Conservation (phyloP, 257 asterid species). For the Ligustrum vulgare region DNA sequence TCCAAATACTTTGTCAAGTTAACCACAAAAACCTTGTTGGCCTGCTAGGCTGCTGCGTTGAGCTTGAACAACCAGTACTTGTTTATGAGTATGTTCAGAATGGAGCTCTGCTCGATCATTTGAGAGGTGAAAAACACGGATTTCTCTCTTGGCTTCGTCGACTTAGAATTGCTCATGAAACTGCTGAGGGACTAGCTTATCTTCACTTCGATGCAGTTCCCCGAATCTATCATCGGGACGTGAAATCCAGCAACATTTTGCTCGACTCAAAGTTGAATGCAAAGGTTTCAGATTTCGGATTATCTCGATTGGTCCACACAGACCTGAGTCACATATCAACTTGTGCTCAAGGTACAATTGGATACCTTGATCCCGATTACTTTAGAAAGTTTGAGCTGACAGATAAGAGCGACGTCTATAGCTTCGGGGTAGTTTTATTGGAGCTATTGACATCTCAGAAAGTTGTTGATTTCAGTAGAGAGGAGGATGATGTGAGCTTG, state of each 20-base stretch:
- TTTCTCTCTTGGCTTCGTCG: constrained; percentile 52
- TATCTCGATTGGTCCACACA: constrained; percentile 77
- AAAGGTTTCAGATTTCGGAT: constrained; percentile 80
- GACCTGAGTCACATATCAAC: constrained; percentile 87
- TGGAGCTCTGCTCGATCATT: constrained; percentile 64
- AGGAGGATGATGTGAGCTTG: constrained; percentile 73
- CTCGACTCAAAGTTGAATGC: constrained; percentile 67
- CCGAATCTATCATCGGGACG: constrained; percentile 83
- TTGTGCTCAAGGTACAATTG: constrained; percentile 92
- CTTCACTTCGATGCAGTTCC: constrained; percentile 62
- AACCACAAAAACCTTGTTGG: constrained; percentile 81
- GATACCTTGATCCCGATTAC: constrained; percentile 91
- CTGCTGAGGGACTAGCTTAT: too few species aligned
- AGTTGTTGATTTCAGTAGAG: constrained; percentile 63
- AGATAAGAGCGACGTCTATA: constrained; percentile 88
- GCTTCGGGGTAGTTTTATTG: constrained; percentile 80
- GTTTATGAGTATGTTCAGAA: constrained; percentile 26
- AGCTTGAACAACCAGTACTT: constrained; percentile 76
- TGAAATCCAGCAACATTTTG: constrained; percentile 84
- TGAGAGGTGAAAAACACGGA: constrained; percentile 35
- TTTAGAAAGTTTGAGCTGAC: constrained; percentile 78
- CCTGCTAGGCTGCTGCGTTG: constrained; percentile 88
- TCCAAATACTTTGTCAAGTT: constrained; percentile 84
- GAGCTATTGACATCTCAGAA: constrained; percentile 28
- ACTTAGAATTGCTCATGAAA: constrained; percentile 50